These are phyloP conservation scores for Aspergillus neotritici DNA, from an alignment of 2,329 filamentous ascomycete species.

Conservation along the genomic window DNA sequence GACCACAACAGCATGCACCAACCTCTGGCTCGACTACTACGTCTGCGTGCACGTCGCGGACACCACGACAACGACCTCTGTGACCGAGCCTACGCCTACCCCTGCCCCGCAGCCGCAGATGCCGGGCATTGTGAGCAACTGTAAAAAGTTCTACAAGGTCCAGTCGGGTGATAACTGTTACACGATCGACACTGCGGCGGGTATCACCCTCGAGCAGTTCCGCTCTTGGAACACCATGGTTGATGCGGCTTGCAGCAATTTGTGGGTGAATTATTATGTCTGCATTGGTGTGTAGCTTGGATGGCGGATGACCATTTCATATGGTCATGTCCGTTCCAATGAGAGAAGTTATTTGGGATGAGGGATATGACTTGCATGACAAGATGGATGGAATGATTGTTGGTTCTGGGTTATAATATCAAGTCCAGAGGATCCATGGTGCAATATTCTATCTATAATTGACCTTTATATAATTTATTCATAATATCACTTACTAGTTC, in stretches of 20 bases:
- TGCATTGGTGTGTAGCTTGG: slow-evolving; percentile 6
- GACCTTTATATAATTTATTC: no score
- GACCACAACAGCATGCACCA: slow-evolving; percentile 3
- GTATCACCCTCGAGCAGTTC: slow-evolving; percentile 12
- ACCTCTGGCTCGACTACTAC: slow-evolving; percentile 11
- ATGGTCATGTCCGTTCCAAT: no score
- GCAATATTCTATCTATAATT: no score
- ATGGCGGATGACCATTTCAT: no score
- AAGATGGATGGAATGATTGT: no score
- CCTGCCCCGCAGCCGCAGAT: slow-evolving; percentile 5
- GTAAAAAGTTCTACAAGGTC: slow-evolving; percentile 13
- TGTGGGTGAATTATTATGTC: slow-evolving; percentile 8
- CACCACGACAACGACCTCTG: not conserved
- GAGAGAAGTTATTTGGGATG: no score
- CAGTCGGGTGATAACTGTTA: slow-evolving; percentile 10
- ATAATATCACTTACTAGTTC: no score
- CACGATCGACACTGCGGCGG: slow-evolving; percentile 4
- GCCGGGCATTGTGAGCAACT: slow-evolving; percentile 9
- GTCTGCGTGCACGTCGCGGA: slow-evolving; percentile 7
- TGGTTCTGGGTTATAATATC: no score
- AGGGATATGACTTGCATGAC: no score
- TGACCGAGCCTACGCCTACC: not conserved
- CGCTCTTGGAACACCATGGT: slow-evolving; percentile 10
- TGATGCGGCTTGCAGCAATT: slow-evolving; percentile 7
- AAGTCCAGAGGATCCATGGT: no score